phyloP scores from a whole-genome alignment of 2,329 filamentous ascomycete species.

The Curvularia lunata region DNA sequence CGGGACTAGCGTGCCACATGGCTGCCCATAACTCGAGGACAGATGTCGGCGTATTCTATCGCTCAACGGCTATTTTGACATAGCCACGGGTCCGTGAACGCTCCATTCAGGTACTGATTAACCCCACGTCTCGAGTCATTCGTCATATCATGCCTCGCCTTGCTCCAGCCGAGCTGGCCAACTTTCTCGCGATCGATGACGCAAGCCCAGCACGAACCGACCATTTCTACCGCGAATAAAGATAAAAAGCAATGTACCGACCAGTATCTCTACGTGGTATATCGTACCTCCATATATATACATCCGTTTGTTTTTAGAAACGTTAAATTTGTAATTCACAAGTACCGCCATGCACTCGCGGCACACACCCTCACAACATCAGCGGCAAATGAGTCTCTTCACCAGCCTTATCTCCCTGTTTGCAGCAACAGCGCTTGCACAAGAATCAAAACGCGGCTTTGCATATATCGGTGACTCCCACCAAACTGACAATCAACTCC shows the following conservation, averaged over 20 bases:
- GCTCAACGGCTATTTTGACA: conserved; percentile 1
- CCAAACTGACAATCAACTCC: conserved; percentile 65
- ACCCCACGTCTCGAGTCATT: conserved; percentile 11
- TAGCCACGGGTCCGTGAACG: background rate
- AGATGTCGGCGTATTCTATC: background rate
- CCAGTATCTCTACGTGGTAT: conserved; percentile 9
- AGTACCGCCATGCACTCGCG: conserved; percentile 4
- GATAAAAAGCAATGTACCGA: conserved; percentile 21
- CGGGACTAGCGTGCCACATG: conserved; percentile 1
- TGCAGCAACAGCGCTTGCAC: conserved; percentile 16
- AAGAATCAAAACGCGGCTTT: conserved; percentile 72
- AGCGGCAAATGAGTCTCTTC: conserved; percentile 3
- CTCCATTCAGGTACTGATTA: background rate
- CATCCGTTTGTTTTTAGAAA: background rate
- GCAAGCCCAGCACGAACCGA: conserved; percentile 35
- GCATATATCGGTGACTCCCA: conserved; percentile 68
- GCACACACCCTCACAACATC: conserved; percentile 6
- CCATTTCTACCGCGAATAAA: conserved; percentile 28
- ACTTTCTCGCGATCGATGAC: conserved; percentile 40
- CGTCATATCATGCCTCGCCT: conserved; percentile 13
- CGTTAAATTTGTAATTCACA: background rate
- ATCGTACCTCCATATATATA: background rate
- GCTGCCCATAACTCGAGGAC: background rate
- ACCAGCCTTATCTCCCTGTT: conserved; percentile 18
- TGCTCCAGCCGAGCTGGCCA: conserved; percentile 30